phyloP scores from a whole-genome alignment of 768 basidiomycete species.

The Porpolomopsis calyptriformis region DNA sequence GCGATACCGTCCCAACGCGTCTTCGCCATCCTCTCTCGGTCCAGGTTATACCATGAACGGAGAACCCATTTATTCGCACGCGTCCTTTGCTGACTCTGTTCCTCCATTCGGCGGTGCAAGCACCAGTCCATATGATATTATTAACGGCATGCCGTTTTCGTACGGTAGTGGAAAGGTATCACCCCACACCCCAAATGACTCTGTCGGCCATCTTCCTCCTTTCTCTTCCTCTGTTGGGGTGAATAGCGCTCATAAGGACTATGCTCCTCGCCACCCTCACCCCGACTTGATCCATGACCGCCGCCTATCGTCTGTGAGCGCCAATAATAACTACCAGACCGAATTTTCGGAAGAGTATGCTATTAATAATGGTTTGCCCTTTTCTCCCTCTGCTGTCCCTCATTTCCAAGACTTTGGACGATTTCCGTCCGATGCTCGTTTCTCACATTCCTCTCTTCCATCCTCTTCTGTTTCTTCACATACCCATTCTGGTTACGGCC shows the following conservation, averaged over 20 bases:
- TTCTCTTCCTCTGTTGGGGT: constrained; percentile 30
- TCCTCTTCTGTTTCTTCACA: constrained; percentile 37
- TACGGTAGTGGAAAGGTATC: constrained; percentile 70
- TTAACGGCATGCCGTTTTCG: constrained; percentile 44
- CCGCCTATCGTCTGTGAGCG: constrained; percentile 36
- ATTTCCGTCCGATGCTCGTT: constrained; percentile 45
- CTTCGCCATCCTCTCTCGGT: constrained; percentile 60
- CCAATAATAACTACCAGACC: constrained; percentile 39
- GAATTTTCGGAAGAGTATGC: constrained; percentile 60
- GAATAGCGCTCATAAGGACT: constrained; percentile 40
- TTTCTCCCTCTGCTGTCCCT: constrained; percentile 40
- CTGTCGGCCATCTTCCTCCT: constrained; percentile 47
- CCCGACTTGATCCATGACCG: constrained; percentile 52
- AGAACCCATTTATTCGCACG: constrained; percentile 49
- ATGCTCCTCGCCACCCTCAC: constrained; percentile 41
- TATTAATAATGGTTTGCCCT: constrained; percentile 37
- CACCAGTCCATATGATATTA: constrained; percentile 53
- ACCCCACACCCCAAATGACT: constrained; percentile 61
- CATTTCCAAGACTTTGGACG: constrained; percentile 49
- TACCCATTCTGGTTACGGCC: constrained; percentile 35
- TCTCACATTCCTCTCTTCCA: constrained; percentile 33
- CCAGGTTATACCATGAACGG: constrained; percentile 42
- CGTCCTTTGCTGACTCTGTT: constrained; percentile 50
- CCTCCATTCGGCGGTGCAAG: constrained; percentile 45
- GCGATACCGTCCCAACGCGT: constrained; percentile 63